A percentile compares a stretch with the other conserved stretches of the same genome.
phyloP scores from a whole-genome alignment of 1,284 basidiomycete genomes.

The Ustilago crameri region DNA sequence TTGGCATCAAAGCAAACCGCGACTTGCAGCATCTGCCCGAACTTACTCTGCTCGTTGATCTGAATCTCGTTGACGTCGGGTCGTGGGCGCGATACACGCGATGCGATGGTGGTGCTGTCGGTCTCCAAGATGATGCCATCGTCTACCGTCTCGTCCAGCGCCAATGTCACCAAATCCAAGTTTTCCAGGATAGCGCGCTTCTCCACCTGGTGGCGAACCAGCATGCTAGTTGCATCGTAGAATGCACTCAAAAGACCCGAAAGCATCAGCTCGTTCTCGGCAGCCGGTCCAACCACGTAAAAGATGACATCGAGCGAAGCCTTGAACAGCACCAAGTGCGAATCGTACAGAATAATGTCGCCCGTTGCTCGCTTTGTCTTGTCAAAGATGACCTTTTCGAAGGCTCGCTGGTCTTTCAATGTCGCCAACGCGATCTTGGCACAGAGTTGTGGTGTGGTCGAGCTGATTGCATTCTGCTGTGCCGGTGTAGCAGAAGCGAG shows the following conservation, averaged over 20 bases:
- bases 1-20: too few species aligned
- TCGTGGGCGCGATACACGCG: slow-evolving; percentile 89
- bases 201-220: slow-evolving; percentile 87
- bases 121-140: slow-evolving; percentile 98
- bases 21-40: too few species aligned
- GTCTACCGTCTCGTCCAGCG: slow-evolving; percentile 96
- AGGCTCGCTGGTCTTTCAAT: slow-evolving; percentile 91
- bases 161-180: slow-evolving; percentile 89
- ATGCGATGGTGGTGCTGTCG: slow-evolving; percentile 92
- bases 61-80: slow-evolving; percentile 95
- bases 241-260: slow-evolving; percentile 84
- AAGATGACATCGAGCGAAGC: slow-evolving; percentile 94
- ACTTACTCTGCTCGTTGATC: slow-evolving; percentile 88
- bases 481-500: slow-evolving; percentile 38
- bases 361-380: slow-evolving; percentile 72
- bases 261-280: slow-evolving; percentile 97
- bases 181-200: slow-evolving; percentile 95
- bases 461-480: slow-evolving; percentile 50
- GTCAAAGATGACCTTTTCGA: slow-evolving; percentile 93
- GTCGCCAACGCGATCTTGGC: slow-evolving; percentile 75
- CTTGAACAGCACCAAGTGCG: slow-evolving; percentile 91
- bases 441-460: slow-evolving; percentile 50
- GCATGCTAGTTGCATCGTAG: slow-evolving; percentile 83
- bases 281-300: slow-evolving; percentile 87
- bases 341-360: slow-evolving; percentile 92